Evolutionary conservation across 495 filamentous ascomycete species (phyloP), one percentile per base, ranked within the genome.

Genomic region (Penicillium egyptiacum): DNA sequence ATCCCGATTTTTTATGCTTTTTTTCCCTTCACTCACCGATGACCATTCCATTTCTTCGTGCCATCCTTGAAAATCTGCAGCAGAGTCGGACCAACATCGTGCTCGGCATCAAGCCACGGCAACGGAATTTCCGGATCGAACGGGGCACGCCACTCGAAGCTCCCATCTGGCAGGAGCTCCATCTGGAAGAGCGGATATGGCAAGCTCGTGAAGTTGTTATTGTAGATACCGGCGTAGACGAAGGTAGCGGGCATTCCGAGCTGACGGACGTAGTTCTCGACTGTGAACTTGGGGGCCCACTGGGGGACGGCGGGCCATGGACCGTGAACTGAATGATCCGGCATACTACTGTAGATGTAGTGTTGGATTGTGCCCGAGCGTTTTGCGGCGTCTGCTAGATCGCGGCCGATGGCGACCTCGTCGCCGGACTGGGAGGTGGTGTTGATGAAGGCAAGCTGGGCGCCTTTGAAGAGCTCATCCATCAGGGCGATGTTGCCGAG

Each of bases 41-140:
- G 87, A 20, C 87, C 86, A 56, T 81, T 80, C 94, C 94, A 98
- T 69, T 89, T 91, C 65, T 80, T 79, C 2, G 86, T 79, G 3
- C 94, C 94, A 65, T 97, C 92, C 70, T 96, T 98, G 79, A 98
- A 89, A 57, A 98, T 87, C 72, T 98, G 94, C 16, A 96, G 79
- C 16, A 98, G 84, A 0, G 94, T 88, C n/a, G 94, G 90, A 3
- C 94, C 94, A 6, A 97, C 87, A 59, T 98, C 94, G 66, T 98
- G 94, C 69, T 98, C 94, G 11, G 92, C 92, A 62, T 98, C 94
- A 16, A 98, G 81, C 90, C 93, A 98, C n/a, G 94, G 94, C 25
- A 98, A 78, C 17, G 88, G 86, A 30, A 86, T 86, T 57, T 96
- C 83, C 5, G 90, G 87, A 59, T 96, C 89, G 70, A 98, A 98